These are phyloP conservation scores for Terana coerulea DNA, from an alignment of 768 basidiomycete species.

Conservation along the genomic window DNA sequence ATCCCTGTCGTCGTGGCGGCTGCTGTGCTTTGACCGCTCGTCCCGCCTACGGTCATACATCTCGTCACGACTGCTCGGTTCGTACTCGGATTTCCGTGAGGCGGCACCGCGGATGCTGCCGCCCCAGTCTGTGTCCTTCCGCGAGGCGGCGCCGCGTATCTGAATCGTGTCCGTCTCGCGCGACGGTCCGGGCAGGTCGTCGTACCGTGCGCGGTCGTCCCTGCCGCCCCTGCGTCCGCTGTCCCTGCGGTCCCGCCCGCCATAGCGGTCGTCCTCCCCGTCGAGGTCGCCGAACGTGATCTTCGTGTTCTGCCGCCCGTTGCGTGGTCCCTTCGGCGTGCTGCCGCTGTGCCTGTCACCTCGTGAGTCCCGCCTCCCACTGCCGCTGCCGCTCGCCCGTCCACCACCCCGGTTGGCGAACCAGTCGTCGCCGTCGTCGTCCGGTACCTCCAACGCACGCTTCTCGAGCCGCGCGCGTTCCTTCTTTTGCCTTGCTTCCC, in stretches of 20 bases:
- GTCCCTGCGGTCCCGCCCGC: conserved; percentile 6
- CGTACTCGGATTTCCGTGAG: neutral
- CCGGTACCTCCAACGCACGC: conserved; percentile 39
- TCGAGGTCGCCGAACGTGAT: conserved; percentile 17
- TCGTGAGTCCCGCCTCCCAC: no score
- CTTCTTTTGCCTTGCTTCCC: conserved; percentile 62
- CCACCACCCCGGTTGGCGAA: conserved; percentile 39
- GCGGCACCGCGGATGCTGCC: conserved; percentile 11
- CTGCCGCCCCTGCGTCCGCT: neutral
- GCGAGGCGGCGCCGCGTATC: conserved; percentile 20
- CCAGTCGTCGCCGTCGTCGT: conserved; percentile 64
- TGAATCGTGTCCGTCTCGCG: conserved; percentile 26
- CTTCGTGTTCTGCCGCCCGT: conserved; percentile 17
- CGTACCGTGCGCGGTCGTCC: conserved; percentile 1
- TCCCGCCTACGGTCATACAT: conserved; percentile 8
- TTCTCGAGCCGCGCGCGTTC: conserved; percentile 52
- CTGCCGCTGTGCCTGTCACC: conserved; percentile 14
- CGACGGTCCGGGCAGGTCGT: conserved; percentile 19
- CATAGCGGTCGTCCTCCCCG: conserved; percentile 12
- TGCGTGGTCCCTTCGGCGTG: neutral
- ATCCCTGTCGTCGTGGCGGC: conserved; percentile 5
- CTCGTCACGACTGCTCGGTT: neutral
- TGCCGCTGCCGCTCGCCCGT: conserved; percentile 10
- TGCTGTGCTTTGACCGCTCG: conserved; percentile 1
- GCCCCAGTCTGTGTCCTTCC: conserved; percentile 18